Percentiles rank a stretch among this genome's conserved stretches.
phyloP scores from a whole-genome alignment of 2,329 filamentous ascomycete genomes.

The Colletotrichum echinochloae region DNA sequence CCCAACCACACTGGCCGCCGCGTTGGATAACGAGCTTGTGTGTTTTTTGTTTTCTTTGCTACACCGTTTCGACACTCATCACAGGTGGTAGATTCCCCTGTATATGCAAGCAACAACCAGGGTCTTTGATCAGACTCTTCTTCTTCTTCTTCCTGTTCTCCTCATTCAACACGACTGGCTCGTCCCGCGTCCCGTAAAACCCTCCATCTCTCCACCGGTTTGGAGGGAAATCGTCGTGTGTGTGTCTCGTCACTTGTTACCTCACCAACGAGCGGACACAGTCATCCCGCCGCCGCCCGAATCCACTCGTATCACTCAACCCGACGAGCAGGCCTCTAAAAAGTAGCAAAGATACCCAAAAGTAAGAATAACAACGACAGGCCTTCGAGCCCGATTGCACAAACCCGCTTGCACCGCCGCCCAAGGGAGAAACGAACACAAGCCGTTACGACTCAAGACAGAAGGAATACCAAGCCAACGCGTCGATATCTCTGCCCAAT shows the following conservation, averaged over 20 bases:
- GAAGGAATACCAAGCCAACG: conserved; percentile 11
- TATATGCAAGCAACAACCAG: too few relatives aligned
- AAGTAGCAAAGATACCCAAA: background rate
- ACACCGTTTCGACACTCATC: background rate
- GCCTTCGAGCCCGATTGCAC: conserved; percentile 8
- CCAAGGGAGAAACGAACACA: conserved; percentile 10
- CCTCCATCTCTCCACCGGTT: conserved; percentile 6
- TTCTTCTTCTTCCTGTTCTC: background rate
- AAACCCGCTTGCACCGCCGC: conserved; percentile 13
- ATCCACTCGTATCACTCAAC: background rate
- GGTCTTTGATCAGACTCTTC: conserved; percentile 10
- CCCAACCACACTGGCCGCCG: background rate
- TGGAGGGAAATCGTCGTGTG: conserved; percentile 19
- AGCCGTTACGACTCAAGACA: conserved; percentile 9
- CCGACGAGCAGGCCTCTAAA: conserved; percentile 35
- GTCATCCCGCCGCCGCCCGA: background rate
- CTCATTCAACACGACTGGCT: conserved; percentile 12
- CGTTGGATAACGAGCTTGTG: conserved; percentile 4
- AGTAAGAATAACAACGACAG: background rate
- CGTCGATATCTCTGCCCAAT: conserved; percentile 24
- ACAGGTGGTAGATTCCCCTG: conserved; percentile 16
- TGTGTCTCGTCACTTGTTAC: conserved; percentile 9
- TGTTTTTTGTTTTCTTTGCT: background rate
- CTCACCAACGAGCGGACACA: conserved; percentile 10
- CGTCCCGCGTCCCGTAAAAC: background rate